Base-by-base conservation (phyloP, 306 rosid genomes). In the Quercus agrifolia region DNA sequence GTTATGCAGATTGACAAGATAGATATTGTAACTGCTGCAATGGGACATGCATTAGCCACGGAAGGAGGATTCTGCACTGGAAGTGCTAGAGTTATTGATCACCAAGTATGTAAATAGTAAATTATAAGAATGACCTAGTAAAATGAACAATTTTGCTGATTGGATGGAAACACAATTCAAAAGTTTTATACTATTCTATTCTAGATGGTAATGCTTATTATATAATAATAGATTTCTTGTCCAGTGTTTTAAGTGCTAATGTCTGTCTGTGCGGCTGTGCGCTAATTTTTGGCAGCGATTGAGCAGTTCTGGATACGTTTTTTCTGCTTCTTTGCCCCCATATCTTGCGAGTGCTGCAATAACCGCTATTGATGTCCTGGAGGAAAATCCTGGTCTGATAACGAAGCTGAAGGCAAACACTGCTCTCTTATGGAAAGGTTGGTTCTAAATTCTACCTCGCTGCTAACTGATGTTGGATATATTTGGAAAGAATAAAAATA, bases 21-120 rank as follows among this genome's bases (percentile, higher is more conserved):
- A 82, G 99, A 96, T 74, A 92, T 96, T 80, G 83, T 96, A 76
- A 96, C 99, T 54, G 98, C 99, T 81, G 90, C 98, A 63, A 90
- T 96, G 99, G 99, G 99, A 80, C 94, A 93, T 80, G 96, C 98
- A 73, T 85, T 96, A 82, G 99, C 99, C 23, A 56, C 98, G 51
- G 99, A 93, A 85, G 99, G 99, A 82, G 99, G 99, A 78, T 96
- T 96, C 88, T 93, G 99, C 92, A 96, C 97, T 1, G 99, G 98
- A 85, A 96, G 83, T 81, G 85, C 97, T 64, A 87, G 97, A 81
- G 98, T 96, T 79, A 89, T 94, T 73, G 99, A 96, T 81, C 99
- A 96, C 89, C 99, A 96, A 80, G 99, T 96, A 84, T 71, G 94
- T 78, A 76, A 76, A 68, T 76, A 75, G 44, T 80, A 25, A 56